These are phyloP conservation scores for Fragaria nilgerrensis DNA, from an alignment of 306 rosid species.

Conservation along the genomic window DNA sequence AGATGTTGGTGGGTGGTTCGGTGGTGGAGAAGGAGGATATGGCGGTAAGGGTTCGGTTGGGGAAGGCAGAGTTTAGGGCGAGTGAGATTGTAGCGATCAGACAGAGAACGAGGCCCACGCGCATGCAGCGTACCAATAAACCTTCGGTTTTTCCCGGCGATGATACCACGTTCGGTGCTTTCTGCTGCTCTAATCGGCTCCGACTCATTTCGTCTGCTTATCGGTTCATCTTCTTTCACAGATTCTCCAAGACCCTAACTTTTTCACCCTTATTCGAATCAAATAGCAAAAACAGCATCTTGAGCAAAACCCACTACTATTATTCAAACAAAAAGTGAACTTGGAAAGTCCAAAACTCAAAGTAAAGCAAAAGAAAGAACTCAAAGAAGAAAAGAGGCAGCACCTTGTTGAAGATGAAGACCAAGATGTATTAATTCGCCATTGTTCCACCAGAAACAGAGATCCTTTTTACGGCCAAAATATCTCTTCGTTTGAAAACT, in stretches of 20 bases:
- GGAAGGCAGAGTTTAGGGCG: conserved; percentile 55
- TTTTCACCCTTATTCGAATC: neutral
- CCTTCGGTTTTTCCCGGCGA: conserved; percentile 43
- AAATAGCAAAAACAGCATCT: conserved; percentile 1
- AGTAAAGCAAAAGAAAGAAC: neutral
- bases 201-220: conserved; percentile 29
- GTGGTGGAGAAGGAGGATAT: neutral
- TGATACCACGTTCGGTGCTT: conserved; percentile 31
- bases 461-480: too few species aligned
- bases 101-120: conserved; percentile 53
- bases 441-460: conserved; percentile 35
- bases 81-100: conserved; percentile 59
- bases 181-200: conserved; percentile 28
- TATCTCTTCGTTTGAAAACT: too few species aligned
- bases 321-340: conserved; percentile 18
- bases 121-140: conserved; percentile 30
- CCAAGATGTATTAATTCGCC: conserved; percentile 54
- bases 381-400: conserved; percentile 8
- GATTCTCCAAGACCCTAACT: neutral
- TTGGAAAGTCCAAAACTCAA: conserved; percentile 1
- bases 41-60: conserved; percentile 13
- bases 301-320: conserved; percentile 22
- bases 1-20: conserved; percentile 51
- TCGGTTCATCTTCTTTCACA: too few species aligned
- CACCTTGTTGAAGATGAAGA: conserved; percentile 71